Percentiles rank a stretch among this genome's conserved stretches.
phyloP scores from a whole-genome alignment of 75 land plant genomes.

The Selaginella tamariscina region DNA sequence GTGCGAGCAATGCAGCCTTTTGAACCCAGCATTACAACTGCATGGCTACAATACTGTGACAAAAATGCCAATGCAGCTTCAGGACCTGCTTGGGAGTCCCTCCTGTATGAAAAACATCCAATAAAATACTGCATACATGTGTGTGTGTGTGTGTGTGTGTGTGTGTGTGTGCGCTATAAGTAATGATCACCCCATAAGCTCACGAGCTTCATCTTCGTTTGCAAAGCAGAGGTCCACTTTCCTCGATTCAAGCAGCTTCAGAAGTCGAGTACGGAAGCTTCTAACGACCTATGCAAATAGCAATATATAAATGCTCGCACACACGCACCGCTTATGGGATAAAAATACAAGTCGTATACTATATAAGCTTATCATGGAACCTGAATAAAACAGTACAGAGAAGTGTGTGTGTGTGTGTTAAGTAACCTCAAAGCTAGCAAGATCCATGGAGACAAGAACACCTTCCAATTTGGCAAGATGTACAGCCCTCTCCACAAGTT shows the following conservation, averaged over 20 bases:
- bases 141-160: no score
- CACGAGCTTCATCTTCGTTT: slow-evolving; percentile 91
- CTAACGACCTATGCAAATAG: slow-evolving; percentile 58
- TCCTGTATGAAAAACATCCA: slow-evolving; percentile 25
- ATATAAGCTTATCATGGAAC: no score
- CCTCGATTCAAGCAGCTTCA: slow-evolving; percentile 53
- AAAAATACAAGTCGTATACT: no score
- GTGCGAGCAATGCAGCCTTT: slow-evolving; percentile 85
- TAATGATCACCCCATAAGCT: slow-evolving; percentile 47
- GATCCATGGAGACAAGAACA: slow-evolving; percentile 62
- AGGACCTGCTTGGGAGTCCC: slow-evolving; percentile 38
- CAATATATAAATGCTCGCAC: not conserved
- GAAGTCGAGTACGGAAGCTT: slow-evolving; percentile 43
- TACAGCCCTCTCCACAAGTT: slow-evolving; percentile 45
- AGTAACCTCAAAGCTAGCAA: slow-evolving; percentile 88
- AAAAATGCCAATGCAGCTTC: slow-evolving; percentile 56
- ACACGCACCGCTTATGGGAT: no score
- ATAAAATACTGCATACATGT: not conserved
- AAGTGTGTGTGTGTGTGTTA: not conserved
- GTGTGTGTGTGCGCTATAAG: no score
- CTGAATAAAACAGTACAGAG: no score
- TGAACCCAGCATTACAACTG: slow-evolving; percentile 81
- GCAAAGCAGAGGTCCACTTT: slow-evolving; percentile 86
- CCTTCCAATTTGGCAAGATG: slow-evolving; percentile 67
- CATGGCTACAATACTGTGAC: slow-evolving; percentile 53